A percentile compares a stretch with the other conserved stretches of the same genome.
Evolutionary conservation across 2,329 filamentous ascomycete genomes (phyloP).

Genomic region (Exophiala calicioides): DNA sequence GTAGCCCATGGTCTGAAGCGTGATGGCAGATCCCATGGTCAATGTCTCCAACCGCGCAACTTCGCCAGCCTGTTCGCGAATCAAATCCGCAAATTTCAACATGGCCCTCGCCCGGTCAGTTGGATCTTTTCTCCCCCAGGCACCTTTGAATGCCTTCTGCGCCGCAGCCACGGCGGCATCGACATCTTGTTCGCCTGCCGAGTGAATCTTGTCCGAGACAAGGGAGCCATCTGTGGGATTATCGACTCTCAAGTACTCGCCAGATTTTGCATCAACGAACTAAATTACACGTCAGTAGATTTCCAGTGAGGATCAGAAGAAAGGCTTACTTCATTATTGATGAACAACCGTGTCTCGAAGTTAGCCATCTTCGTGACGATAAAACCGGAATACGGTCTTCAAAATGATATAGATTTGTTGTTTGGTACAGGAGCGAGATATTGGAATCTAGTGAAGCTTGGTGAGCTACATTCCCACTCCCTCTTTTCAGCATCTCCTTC

Average conservation of each 20-base stretch:
- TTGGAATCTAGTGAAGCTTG: no score
- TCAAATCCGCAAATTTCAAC: constrained; percentile 37
- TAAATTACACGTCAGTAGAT: constrained; percentile 1
- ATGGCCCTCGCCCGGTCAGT: constrained; percentile 29
- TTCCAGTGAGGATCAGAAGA: no score
- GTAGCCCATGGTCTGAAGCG: constrained; percentile 8
- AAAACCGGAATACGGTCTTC: no score
- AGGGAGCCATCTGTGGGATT: constrained; percentile 34
- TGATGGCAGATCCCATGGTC: constrained; percentile 32
- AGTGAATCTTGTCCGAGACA: constrained; percentile 25
- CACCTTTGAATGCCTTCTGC: constrained; percentile 37
- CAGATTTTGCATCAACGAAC: constrained; percentile 50
- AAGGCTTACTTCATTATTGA: constrained; percentile 50
- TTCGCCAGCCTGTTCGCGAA: constrained; percentile 40
- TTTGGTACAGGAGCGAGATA: no score
- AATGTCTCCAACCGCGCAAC: constrained; percentile 34
- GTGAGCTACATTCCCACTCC: no score
- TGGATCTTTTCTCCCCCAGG: constrained; percentile 31
- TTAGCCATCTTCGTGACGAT: no score
- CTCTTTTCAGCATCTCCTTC: no score
- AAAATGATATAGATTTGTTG: no score
- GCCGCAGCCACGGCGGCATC: constrained; percentile 40
- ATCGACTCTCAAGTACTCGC: constrained; percentile 39
- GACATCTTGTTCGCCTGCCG: constrained; percentile 36
- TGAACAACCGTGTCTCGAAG: constrained; percentile 45